Evolutionary conservation across 2,329 filamentous ascomycete species (phyloP).

Genomic region (Neonectria ditissima): DNA sequence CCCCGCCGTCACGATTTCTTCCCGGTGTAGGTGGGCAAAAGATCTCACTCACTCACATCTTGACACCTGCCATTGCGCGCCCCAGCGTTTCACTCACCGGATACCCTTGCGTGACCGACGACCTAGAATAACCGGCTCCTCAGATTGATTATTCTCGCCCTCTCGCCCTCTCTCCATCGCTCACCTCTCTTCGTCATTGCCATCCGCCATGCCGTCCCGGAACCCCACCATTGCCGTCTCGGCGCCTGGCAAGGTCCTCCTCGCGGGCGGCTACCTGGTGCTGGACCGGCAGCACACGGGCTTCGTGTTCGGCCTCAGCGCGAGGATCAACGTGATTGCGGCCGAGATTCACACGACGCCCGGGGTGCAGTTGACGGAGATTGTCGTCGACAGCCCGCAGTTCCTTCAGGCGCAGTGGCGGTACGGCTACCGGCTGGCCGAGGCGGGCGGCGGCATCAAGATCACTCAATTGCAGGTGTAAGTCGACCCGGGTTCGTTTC

Average conservation of each 20-base stretch:
- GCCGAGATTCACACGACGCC: constrained; percentile 68
- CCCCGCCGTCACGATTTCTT: constrained; percentile 43
- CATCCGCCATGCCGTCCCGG: constrained; percentile 34
- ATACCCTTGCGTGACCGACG: neutral
- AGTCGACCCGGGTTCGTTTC: constrained; percentile 54
- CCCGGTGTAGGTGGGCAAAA: constrained; percentile 31
- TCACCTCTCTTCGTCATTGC: neutral
- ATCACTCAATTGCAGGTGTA: constrained; percentile 84
- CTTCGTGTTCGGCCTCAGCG: constrained; percentile 75
- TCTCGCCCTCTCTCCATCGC: neutral
- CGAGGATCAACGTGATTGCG: constrained; percentile 74
- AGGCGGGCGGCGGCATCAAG: constrained; percentile 81
- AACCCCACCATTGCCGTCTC: constrained; percentile 73
- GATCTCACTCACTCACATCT: constrained; percentile 31
- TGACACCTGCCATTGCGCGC: constrained; percentile 10
- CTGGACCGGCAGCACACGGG: constrained; percentile 89
- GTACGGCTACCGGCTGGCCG: constrained; percentile 80
- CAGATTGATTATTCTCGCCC: too few species aligned
- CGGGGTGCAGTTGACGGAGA: constrained; percentile 75
- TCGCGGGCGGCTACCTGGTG: constrained; percentile 95
- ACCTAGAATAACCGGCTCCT: too few species aligned
- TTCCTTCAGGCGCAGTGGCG: constrained; percentile 90
- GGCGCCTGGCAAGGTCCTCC: constrained; percentile 94
- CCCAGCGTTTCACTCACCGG: neutral
- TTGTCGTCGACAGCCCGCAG: constrained; percentile 91